Percentiles rank a stretch among this genome's conserved stretches.
phyloP scores from a whole-genome alignment of 2,329 filamentous ascomycete species.

The Mariannaea sp. region DNA sequence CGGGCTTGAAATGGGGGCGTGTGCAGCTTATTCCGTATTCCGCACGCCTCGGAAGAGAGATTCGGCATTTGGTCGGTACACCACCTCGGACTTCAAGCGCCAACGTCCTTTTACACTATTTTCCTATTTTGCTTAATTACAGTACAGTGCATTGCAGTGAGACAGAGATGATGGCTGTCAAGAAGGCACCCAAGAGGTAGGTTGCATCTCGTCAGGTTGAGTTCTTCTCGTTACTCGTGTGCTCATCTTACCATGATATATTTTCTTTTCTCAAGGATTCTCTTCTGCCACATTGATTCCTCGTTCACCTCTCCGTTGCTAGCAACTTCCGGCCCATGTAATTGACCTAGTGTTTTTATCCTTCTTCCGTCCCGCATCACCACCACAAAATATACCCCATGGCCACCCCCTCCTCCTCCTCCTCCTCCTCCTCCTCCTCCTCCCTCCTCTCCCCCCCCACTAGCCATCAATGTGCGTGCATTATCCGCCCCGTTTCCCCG shows the following conservation, averaged over 20 bases:
- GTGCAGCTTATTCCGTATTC: slow-evolving; percentile 22
- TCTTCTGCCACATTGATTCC: not conserved
- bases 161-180: too few relatives aligned
- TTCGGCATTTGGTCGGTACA: slow-evolving; percentile 30
- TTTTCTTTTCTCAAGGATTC: too few relatives aligned
- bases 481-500: not conserved
- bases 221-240: not conserved
- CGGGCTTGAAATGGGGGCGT: not conserved
- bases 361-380: not conserved
- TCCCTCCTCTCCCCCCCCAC: too few relatives aligned
- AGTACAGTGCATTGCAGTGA: too few relatives aligned
- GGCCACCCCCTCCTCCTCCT: too few relatives aligned
- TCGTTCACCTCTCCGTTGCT: not conserved
- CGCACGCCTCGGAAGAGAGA: slow-evolving; percentile 31
- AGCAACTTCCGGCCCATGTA: not conserved
- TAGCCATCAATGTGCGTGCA: too few relatives aligned
- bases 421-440: too few relatives aligned
- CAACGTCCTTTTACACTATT: not conserved
- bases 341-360: slow-evolving; percentile 5
- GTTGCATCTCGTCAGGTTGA: not conserved
- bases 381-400: too few relatives aligned
- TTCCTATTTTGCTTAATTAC: too few relatives aligned
- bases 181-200: too few relatives aligned
- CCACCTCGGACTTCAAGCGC: not conserved
- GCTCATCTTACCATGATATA: not conserved